Evolutionary conservation across 495 filamentous ascomycete species (phyloP).

Genomic region (Peziza echinospora): DNA sequence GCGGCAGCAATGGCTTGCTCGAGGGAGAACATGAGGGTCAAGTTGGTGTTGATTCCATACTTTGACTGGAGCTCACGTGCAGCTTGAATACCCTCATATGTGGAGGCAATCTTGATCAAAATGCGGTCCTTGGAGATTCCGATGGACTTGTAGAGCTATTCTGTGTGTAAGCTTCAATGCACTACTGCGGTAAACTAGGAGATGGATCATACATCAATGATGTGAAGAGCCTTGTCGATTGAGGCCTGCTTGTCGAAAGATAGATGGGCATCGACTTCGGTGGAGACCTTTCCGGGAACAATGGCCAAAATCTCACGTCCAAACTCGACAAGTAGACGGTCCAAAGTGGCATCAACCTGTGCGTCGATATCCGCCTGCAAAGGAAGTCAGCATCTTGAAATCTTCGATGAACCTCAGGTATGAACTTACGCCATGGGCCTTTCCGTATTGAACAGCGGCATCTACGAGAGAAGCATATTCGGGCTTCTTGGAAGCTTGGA

Average conservation of each 20-base stretch:
- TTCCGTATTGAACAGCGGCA: conserved; percentile 63
- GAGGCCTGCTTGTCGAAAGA: conserved; percentile 89
- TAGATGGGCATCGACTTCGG: conserved; percentile 90
- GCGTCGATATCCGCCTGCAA: conserved; percentile 31
- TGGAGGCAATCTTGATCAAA: conserved; percentile 74
- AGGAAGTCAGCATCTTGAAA: conserved; percentile 2
- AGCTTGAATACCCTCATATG: conserved; percentile 95
- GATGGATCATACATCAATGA: conserved; percentile 54
- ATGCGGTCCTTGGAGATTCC: conserved; percentile 86
- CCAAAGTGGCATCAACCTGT: conserved; percentile 63
- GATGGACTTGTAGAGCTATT: conserved; percentile 70
- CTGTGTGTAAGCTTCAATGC: background rate
- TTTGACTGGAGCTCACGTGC: conserved; percentile 82
- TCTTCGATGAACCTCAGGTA: background rate
- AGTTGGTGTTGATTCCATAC: conserved; percentile 90
- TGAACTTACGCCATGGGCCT: conserved; percentile 36
- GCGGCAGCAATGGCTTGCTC: conserved; percentile 84
- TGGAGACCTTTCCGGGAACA: conserved; percentile 94
- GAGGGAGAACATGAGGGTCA: conserved; percentile 96
- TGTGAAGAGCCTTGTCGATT: conserved; percentile 86
- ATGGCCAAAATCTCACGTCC: conserved; percentile 93
- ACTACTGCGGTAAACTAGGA: conserved; percentile 1
- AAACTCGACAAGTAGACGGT: conserved; percentile 91
- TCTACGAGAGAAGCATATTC: conserved; percentile 92
- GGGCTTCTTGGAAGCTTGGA: conserved; percentile 92